Percentiles rank a stretch among this genome's conserved stretches.
Evolutionary conservation across 495 filamentous ascomycete genomes (phyloP).

Genomic region (Monascus purpureus): DNA sequence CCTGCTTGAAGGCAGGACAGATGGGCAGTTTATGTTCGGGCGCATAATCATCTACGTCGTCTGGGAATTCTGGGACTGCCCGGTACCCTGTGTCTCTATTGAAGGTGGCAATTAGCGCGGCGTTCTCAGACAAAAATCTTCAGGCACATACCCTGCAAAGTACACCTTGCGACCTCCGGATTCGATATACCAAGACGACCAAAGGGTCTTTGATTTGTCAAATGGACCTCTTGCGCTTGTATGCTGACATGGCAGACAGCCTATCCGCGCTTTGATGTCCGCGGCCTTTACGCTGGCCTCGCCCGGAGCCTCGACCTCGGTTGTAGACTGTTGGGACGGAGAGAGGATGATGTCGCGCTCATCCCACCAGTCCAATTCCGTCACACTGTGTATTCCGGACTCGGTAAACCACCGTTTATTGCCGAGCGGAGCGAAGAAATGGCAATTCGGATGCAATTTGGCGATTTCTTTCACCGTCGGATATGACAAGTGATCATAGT

Average conservation of each 20-base stretch:
- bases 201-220: slow-evolving; percentile 65
- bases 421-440: slow-evolving; percentile 84
- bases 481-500: slow-evolving; percentile 87
- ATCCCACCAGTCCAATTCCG: slow-evolving; percentile 96
- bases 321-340: slow-evolving; percentile 11
- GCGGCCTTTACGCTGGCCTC: slow-evolving; percentile 12
- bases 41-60: slow-evolving; percentile 58
- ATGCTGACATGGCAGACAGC: slow-evolving; percentile 81
- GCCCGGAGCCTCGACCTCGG: slow-evolving; percentile 15
- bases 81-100: slow-evolving; percentile 66
- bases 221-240: slow-evolving; percentile 50
- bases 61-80: slow-evolving; percentile 53
- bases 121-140: background rate
- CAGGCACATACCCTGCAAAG: slow-evolving; percentile 25
- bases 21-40: slow-evolving; percentile 54
- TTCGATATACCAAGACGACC: slow-evolving; percentile 73
- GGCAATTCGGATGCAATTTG: slow-evolving; percentile 58
- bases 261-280: slow-evolving; percentile 59
- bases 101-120: background rate
- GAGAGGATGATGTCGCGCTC: slow-evolving; percentile 56
- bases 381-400: slow-evolving; percentile 56
- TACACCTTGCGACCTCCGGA: slow-evolving; percentile 44
- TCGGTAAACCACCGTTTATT: slow-evolving; percentile 71
- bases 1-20: slow-evolving; percentile 79
- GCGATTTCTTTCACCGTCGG: slow-evolving; percentile 57